phyloP scores from a whole-genome alignment of 2,329 filamentous ascomycete species.

The Colletotrichum noveboracense region DNA sequence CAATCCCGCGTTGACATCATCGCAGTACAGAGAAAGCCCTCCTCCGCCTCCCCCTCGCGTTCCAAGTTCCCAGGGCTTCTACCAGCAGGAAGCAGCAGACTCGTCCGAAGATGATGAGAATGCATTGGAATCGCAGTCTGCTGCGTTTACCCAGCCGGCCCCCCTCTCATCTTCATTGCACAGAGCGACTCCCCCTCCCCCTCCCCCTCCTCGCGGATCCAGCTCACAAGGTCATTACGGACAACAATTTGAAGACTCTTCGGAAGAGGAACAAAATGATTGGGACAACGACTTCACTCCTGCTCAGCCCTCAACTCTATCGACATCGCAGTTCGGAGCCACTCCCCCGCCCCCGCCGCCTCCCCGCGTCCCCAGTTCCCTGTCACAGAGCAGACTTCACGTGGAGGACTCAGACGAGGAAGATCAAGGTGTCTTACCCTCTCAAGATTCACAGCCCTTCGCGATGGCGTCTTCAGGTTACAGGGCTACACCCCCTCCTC shows the following conservation, averaged over 20 bases:
- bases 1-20: not conserved
- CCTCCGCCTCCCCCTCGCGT: not conserved
- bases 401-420: conserved; percentile 1
- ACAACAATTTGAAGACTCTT: not conserved
- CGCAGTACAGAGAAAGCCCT: not conserved
- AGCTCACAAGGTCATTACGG: not conserved
- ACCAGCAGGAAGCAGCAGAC: not conserved
- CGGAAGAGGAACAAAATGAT: not conserved
- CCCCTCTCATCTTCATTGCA: not conserved
- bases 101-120: not conserved
- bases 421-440: conserved; percentile 2
- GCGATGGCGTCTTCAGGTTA: not conserved
- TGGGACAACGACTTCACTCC: not conserved
- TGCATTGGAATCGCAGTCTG: not conserved
- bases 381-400: not conserved
- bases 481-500: not conserved
- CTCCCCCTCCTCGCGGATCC: not conserved
- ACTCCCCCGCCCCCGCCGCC: not conserved
- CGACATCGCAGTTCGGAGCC: not conserved
- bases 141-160: not conserved
- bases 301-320: not conserved
- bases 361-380: not conserved
- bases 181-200: not conserved
- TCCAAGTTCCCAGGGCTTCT: not conserved
- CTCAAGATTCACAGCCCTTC: not conserved